phyloP scores from a whole-genome alignment of 2,329 filamentous ascomycete genomes.

The Colletotrichum kahawae region DNA sequence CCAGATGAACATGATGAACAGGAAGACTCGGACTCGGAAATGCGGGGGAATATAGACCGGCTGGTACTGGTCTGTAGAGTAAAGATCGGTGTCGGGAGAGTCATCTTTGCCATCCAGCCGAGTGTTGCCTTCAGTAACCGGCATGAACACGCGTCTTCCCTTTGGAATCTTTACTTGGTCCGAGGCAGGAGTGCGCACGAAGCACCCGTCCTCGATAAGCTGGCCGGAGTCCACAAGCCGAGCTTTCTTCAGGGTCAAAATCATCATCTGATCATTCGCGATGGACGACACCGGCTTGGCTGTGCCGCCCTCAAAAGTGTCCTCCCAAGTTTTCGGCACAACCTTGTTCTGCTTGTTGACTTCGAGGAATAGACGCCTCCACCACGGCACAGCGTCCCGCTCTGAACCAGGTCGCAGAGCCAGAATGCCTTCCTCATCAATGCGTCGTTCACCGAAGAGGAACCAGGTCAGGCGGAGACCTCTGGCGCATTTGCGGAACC shows the following conservation, averaged over 20 bases:
- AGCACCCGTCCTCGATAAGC: conserved; percentile 75
- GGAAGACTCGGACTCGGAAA: conserved; percentile 79
- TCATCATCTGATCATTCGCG: conserved; percentile 37
- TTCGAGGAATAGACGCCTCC: conserved; percentile 52
- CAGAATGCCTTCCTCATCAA: conserved; percentile 81
- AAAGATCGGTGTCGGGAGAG: conserved; percentile 53
- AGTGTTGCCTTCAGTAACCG: conserved; percentile 71
- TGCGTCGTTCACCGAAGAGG: conserved; percentile 81
- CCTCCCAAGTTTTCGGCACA: conserved; percentile 61
- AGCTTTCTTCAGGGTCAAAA: conserved; percentile 44
- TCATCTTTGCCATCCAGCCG: conserved; percentile 68
- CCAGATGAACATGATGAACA: conserved; percentile 93
- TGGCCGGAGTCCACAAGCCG: conserved; percentile 53
- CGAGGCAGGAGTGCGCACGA: conserved; percentile 90
- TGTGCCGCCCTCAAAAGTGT: conserved; percentile 55
- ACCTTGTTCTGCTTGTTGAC: conserved; percentile 47
- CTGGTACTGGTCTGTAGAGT: conserved; percentile 67
- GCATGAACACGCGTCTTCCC: conserved; percentile 79
- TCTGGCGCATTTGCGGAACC: conserved; percentile 88
- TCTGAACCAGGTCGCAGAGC: conserved; percentile 45
- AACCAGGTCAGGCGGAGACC: conserved; percentile 86
- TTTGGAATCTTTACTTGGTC: conserved; percentile 96
- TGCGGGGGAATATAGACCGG: conserved; percentile 83
- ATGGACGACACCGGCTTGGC: conserved; percentile 45
- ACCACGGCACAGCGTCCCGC: conserved; percentile 37